These are phyloP conservation scores for Xerocomus spinulosus DNA, from an alignment of 768 basidiomycete species.

Conservation along the genomic window DNA sequence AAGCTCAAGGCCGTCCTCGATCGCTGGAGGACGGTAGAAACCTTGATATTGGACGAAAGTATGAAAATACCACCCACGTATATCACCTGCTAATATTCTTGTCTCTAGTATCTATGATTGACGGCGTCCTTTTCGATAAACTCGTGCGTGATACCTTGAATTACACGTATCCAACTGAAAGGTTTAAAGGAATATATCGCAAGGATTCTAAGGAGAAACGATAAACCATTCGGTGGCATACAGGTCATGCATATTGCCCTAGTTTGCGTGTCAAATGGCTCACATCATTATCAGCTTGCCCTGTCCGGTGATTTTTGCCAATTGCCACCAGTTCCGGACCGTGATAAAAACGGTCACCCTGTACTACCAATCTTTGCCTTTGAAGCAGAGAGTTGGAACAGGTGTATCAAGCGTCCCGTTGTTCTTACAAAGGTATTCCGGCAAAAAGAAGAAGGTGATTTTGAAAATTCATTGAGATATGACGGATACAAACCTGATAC, in stretches of 20 bases:
- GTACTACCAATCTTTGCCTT: conserved; percentile 67
- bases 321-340: conserved; percentile 71
- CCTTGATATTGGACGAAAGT: conserved; percentile 87
- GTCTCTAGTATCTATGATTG: conserved; percentile 80
- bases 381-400: conserved; percentile 69
- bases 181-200: conserved; percentile 55
- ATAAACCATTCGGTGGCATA: conserved; percentile 77
- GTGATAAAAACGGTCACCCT: conserved; percentile 43
- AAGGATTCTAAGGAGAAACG: conserved; percentile 46
- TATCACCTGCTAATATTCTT: background rate
- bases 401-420: conserved; percentile 54
- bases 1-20: conserved; percentile 38
- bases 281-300: conserved; percentile 49
- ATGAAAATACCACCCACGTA: conserved; percentile 18
- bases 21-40: conserved; percentile 59
- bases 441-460: conserved; percentile 73
- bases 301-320: conserved; percentile 91
- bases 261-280: background rate
- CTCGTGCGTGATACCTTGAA: conserved; percentile 43
- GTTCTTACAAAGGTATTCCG: conserved; percentile 75
- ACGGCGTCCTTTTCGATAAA: conserved; percentile 76
- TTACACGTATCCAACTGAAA: conserved; percentile 33
- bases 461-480: background rate
- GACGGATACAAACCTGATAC: background rate
- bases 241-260: conserved; percentile 47